Conservation (phyloP, 129 eudicot genomes). For the Centaurea solstitialis region DNA sequence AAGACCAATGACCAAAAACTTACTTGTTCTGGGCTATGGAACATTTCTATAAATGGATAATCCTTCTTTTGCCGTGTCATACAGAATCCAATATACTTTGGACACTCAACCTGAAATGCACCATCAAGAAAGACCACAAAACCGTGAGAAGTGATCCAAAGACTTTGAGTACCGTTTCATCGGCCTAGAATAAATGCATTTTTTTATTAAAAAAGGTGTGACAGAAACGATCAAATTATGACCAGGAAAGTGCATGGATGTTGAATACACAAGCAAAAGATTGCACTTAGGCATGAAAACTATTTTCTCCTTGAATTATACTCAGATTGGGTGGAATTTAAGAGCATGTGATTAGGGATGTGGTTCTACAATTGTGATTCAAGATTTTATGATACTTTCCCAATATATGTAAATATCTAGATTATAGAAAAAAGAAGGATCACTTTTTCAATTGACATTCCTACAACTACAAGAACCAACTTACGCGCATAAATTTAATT, state of each 20-base stretch:
- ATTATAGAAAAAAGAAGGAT: neutral
- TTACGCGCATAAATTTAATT: conserved; percentile 86
- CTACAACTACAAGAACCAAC: conserved; percentile 26
- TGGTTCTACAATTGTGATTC: neutral
- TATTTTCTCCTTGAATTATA: neutral
- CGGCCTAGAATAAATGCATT: neutral
- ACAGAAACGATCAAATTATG: neutral
- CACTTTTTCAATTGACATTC: neutral
- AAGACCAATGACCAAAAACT: conserved; percentile 1
- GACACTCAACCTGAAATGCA: conserved; percentile 82
- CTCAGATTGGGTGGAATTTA: neutral
- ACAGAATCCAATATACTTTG: conserved; percentile 96
- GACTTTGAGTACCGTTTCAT: neutral
- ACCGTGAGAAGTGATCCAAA: neutral
- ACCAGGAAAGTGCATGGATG: no score
- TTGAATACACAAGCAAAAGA: neutral
- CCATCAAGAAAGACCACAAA: conserved; percentile 17
- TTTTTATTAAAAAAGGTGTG: neutral
- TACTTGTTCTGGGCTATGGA: conserved; percentile 92
- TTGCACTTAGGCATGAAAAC: neutral
- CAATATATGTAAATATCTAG: neutral
- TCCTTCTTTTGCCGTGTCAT: conserved; percentile 87
- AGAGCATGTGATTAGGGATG: neutral
- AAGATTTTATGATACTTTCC: neutral
- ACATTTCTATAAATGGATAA: conserved; percentile 87